These are phyloP conservation scores for Vanrija humicola DNA, from an alignment of 1,284 basidiomycete genomes.

Conservation along the genomic window DNA sequence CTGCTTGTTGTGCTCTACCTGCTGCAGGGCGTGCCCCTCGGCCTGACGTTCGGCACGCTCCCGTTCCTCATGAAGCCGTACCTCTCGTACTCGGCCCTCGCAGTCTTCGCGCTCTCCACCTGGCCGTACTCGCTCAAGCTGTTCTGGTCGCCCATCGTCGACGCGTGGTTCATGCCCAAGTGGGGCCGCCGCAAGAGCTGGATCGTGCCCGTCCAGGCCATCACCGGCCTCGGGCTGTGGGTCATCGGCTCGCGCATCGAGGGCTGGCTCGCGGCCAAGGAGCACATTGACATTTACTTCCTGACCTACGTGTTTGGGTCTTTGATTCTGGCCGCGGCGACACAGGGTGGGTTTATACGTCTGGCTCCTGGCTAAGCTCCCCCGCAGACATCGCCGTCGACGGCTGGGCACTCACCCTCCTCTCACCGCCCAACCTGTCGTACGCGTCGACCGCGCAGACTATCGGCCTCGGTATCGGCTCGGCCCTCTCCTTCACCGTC, in stretches of 20 bases:
- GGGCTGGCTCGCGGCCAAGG: conserved; percentile 75
- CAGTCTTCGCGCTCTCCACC: conserved; percentile 85
- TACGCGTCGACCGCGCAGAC: conserved; percentile 99
- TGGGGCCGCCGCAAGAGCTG: conserved; percentile 89
- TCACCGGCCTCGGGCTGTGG: conserved; percentile 84
- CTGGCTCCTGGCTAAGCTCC: conserved; percentile 8
- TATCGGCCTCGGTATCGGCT: conserved; percentile 93
- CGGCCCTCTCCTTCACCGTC: conserved; percentile 94
- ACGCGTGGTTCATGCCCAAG: conserved; percentile 72
- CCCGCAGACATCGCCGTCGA: conserved; percentile 89
- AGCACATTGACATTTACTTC: conserved; percentile 71
- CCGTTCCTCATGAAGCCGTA: conserved; percentile 94
- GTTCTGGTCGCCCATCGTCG: conserved; percentile 96
- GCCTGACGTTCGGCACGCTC: conserved; percentile 71
- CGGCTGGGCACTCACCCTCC: conserved; percentile 94
- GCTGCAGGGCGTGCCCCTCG: conserved; percentile 90
- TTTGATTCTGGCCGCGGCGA: conserved; percentile 92
- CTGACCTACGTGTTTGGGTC: conserved; percentile 84
- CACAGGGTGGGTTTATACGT: conserved; percentile 65
- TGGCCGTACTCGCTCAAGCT: conserved; percentile 98
- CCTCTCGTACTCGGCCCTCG: conserved; percentile 93
- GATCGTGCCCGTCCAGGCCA: conserved; percentile 95
- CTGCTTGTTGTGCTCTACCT: conserved; percentile 74
- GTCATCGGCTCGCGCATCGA: conserved; percentile 79
- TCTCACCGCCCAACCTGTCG: conserved; percentile 90